A percentile compares a stretch with the other conserved stretches of the same genome.
These are phyloP conservation scores for Moricandia moricandioides DNA, from an alignment of 345 rosid genomes.

Conservation along the genomic window DNA sequence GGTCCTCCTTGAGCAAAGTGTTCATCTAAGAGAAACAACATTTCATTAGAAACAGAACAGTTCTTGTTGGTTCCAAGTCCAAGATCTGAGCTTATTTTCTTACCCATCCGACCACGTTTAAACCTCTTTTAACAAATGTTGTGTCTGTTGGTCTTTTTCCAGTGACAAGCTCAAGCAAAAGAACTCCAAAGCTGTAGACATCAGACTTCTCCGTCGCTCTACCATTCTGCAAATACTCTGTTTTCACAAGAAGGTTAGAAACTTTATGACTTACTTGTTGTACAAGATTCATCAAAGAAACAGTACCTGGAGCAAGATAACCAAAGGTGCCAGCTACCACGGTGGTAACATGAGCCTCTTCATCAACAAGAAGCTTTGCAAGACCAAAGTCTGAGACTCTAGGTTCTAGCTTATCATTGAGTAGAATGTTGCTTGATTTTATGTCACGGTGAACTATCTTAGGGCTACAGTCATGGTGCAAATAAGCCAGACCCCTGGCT, in stretches of 20 bases:
- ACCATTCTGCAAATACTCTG: conserved; percentile 92
- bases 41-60: conserved; percentile 5
- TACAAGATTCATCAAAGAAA: not conserved
- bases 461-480: conserved; percentile 91
- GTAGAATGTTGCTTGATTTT: conserved; percentile 91
- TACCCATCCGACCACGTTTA: conserved; percentile 97
- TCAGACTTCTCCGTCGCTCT: conserved; percentile 92
- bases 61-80: not conserved
- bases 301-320: conserved; percentile 85
- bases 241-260: conserved; percentile 8
- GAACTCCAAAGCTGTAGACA: conserved; percentile 96
- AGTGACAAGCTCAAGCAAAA: conserved; percentile 78
- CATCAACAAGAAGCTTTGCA: conserved; percentile 89
- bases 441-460: conserved; percentile 88
- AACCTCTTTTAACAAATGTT: conserved; percentile 70
- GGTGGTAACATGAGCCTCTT: conserved; percentile 87
- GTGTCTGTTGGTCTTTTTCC: conserved; percentile 94
- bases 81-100: conserved; percentile 6
- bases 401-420: conserved; percentile 83
- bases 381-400: conserved; percentile 93
- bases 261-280: not conserved
- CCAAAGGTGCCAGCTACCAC: conserved; percentile 98
- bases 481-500: conserved; percentile 80
- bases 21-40: conserved; percentile 51
- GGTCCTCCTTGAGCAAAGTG: conserved; percentile 67